Evolutionary conservation across 2,329 filamentous ascomycete genomes (phyloP), one percentile per base, ranked within the genome.

Genomic region (Clonostachys sp.): DNA sequence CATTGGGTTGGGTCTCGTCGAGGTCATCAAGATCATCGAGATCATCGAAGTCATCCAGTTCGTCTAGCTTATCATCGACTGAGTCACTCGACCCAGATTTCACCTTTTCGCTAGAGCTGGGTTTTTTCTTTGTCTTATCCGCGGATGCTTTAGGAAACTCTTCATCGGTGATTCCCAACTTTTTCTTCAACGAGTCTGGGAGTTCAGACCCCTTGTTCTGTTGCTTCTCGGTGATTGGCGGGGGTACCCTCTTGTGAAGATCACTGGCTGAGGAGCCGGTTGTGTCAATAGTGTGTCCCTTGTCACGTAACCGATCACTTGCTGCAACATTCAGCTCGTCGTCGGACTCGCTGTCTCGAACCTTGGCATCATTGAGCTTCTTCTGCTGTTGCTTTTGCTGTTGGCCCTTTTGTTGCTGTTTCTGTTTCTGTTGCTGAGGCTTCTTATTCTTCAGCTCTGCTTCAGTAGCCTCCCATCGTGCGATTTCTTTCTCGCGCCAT

Each of bases 401-500:
- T 34, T 54, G 41, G 4, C 52, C 49, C 46, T 61, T 51, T 36
- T 58, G 49, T 47, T 61, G 55, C 42, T 24, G 9, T 20, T 13
- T 16, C 30, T 44, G 42, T 33, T 44, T n/a, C 12, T 42, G 41
- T 20, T 41, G 39, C 39, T 20, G 39, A 1, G 17, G 39, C 12
- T 41, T 12, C 39, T 41, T 12, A 20, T 17, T 30, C 24, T 30
- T 30, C 24, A 30, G 24, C 20, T 41, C 35, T 47, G 75, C 67
- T 52, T 67, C 65, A 39, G 17, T n/a, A n/a, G 68, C 59, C 46
- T 72, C 70, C 58, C 75, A 83, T 5, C 68, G 59, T 18, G 57
- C 60, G 41, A 79, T 57, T 54, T 74, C 59, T 35, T 63, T 49
- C 2, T 73, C 67, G 38, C 80, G 70, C 53, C 60, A 71, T 2